Evolutionary conservation across 164 flowering plant species (phyloP).

Genomic region (Platanus orientalis): DNA sequence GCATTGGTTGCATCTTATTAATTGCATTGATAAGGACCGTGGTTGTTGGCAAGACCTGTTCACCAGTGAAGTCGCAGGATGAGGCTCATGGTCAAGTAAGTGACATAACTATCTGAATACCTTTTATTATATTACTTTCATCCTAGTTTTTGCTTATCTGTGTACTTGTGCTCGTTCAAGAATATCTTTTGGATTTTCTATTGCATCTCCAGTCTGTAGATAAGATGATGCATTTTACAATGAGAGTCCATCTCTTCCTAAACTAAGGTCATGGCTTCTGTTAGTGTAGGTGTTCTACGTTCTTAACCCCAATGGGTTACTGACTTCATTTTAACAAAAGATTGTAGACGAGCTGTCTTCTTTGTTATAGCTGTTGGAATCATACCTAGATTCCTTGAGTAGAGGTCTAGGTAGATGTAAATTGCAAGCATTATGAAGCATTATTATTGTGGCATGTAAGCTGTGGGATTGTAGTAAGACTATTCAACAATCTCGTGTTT

Average conservation of each 20-base stretch:
- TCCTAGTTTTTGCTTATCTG: conserved; percentile 8
- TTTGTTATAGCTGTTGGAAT: background rate
- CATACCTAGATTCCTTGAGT: background rate
- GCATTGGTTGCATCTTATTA: conserved; percentile 8
- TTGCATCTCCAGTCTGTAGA: background rate
- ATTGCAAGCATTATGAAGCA: background rate
- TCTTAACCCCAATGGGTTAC: background rate
- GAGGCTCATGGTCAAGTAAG: conserved; percentile 30
- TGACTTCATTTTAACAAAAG: background rate
- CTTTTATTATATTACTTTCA: conserved; percentile 16
- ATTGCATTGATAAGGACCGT: conserved; percentile 20
- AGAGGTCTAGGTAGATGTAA: background rate
- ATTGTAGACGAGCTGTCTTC: background rate
- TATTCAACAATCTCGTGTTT: too few species aligned
- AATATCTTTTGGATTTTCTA: background rate
- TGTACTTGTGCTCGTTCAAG: background rate
- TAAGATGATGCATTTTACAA: background rate
- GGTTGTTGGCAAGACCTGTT: conserved; percentile 17
- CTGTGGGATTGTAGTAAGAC: background rate
- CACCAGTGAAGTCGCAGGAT: conserved; percentile 21
- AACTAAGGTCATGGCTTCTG: background rate
- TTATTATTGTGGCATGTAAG: background rate
- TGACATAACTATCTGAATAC: conserved; percentile 14
- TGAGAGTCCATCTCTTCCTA: background rate
- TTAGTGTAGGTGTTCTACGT: background rate